Percentiles rank a stretch among this genome's conserved stretches.
Evolutionary conservation across 805 yeast genomes (phyloP).

Genomic region (Priceomyces haplophilus): DNA sequence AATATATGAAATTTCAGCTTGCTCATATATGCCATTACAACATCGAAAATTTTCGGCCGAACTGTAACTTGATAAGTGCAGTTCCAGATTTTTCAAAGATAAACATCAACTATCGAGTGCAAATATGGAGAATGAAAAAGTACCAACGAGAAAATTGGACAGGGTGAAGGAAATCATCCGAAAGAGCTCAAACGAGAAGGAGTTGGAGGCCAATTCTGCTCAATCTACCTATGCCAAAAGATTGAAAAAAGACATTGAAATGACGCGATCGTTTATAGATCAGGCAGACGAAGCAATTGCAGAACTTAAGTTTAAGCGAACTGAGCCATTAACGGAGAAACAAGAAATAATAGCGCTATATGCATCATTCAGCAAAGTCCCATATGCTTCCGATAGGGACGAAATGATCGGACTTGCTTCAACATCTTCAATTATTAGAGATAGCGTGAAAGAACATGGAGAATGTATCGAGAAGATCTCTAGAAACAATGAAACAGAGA

Average conservation of each 20-base stretch:
- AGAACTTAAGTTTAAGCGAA: conserved; percentile 6
- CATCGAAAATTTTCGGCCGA: background rate
- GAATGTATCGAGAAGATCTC: conserved; percentile 6
- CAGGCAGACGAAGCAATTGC: conserved; percentile 23
- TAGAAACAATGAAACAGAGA: conserved; percentile 1
- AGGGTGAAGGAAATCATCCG: conserved; percentile 6
- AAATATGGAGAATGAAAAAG: background rate
- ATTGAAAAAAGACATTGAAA: conserved; percentile 17
- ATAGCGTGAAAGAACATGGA: conserved; percentile 9
- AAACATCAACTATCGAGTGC: background rate
- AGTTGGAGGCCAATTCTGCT: conserved; percentile 1
- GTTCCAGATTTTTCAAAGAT: background rate
- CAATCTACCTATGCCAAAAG: conserved; percentile 15
- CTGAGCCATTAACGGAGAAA: conserved; percentile 5
- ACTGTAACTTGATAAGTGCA: background rate
- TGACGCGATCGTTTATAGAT: conserved; percentile 13
- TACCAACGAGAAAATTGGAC: conserved; percentile 4
- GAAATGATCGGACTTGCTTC: conserved; percentile 27
- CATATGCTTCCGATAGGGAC: conserved; percentile 25
- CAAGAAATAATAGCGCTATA: conserved; percentile 17
- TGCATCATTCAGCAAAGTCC: conserved; percentile 17
- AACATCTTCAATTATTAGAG: conserved; percentile 15
- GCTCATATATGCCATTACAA: background rate
- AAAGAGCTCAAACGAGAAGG: conserved; percentile 8
- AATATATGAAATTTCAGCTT: background rate